phyloP scores from a whole-genome alignment of 108 stramenopile species.

The Nitzschia palea region DNA sequence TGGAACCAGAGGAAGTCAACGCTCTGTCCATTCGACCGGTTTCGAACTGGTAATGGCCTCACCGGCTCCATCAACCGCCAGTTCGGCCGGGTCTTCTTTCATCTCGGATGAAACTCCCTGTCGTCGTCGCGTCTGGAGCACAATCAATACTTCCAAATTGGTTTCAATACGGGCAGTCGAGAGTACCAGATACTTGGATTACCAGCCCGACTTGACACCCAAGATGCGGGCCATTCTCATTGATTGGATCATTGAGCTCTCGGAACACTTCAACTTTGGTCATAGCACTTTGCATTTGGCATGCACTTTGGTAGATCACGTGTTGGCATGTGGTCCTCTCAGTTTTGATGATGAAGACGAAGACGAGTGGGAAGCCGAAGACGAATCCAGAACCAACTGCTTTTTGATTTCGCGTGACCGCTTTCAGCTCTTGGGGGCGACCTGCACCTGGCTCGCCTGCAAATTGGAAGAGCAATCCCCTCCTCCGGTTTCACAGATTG shows the following conservation, averaged over 20 bases:
- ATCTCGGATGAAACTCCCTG: constrained; percentile 1
- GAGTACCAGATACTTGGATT: constrained; percentile 1
- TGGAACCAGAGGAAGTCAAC: neutral
- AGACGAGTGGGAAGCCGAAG: constrained; percentile 1
- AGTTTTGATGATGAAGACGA: constrained; percentile 7
- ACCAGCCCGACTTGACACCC: constrained; percentile 57
- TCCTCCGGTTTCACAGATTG: constrained; percentile 56
- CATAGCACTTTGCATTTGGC: constrained; percentile 68
- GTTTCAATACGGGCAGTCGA: constrained; percentile 2
- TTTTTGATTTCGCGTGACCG: constrained; percentile 36
- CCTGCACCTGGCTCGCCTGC: constrained; percentile 78
- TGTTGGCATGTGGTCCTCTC: constrained; percentile 46
- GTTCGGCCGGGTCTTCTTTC: neutral
- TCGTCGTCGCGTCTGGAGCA: constrained; percentile 2
- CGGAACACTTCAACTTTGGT: constrained; percentile 70
- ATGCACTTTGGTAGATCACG: constrained; percentile 66
- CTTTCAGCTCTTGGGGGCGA: constrained; percentile 67
- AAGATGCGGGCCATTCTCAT: constrained; percentile 85
- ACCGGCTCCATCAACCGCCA: neutral
- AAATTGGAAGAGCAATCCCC: constrained; percentile 69
- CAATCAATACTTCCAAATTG: neutral
- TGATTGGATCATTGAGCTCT: constrained; percentile 90
- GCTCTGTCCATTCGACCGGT: too few species aligned
- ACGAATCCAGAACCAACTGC: constrained; percentile 37
- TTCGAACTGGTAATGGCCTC: neutral